Evolutionary conservation across 176 grass and related monocot species (phyloP).

Genomic region (Eremochloa ophiuroides): DNA sequence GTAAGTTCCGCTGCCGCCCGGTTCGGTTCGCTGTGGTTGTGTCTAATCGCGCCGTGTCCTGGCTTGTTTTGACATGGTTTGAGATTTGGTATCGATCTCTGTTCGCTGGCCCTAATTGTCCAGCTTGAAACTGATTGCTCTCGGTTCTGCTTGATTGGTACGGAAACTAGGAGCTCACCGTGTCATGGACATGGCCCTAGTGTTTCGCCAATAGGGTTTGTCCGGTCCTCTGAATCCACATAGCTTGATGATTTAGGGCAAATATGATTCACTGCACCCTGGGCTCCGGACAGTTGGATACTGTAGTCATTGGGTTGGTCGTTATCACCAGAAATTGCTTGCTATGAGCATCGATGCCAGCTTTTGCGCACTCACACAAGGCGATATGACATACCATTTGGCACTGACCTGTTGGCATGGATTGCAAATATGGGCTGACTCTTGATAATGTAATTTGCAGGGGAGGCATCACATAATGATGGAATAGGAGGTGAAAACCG

Average conservation of each 20-base stretch:
- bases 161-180: not conserved
- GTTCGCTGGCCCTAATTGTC: not conserved
- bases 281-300: not conserved
- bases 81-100: not conserved
- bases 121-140: not conserved
- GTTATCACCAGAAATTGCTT: not conserved
- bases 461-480: constrained; percentile 59
- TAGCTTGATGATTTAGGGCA: not conserved
- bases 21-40: not conserved
- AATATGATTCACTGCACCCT: not conserved
- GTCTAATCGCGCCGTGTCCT: not conserved
- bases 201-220: not conserved
- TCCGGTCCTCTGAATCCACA: not conserved
- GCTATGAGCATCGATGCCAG: not conserved
- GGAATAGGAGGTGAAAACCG: constrained; percentile 66
- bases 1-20: constrained; percentile 21
- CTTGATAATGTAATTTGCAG: constrained; percentile 34
- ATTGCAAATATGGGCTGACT: constrained; percentile 26
- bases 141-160: not conserved
- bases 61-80: not conserved
- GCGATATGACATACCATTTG: not conserved
- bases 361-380: not conserved
- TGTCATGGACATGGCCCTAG: not conserved
- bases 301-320: not conserved
- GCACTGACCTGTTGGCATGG: not conserved